Evolutionary conservation across 768 basidiomycete genomes (phyloP).

Genomic region (Ramaria rubella): DNA sequence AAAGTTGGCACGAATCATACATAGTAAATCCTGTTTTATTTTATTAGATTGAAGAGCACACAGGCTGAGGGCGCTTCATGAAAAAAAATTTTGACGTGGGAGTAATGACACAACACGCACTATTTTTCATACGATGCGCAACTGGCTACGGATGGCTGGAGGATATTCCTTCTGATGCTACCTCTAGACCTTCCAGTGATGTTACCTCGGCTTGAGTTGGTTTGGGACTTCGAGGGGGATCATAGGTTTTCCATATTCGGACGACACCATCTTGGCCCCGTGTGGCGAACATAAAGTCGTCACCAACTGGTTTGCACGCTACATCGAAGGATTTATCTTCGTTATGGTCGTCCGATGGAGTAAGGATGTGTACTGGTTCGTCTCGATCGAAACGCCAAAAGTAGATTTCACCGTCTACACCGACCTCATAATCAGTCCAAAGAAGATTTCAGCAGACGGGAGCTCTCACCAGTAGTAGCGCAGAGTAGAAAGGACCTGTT

Average conservation of each 20-base stretch:
- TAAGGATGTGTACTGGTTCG: neutral
- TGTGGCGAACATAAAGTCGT: constrained; percentile 2
- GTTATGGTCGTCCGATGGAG: neutral
- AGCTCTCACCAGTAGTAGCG: neutral
- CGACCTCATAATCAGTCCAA: neutral
- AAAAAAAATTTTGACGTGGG: too few relatives aligned
- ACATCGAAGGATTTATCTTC: neutral
- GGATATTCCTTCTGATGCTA: too few relatives aligned
- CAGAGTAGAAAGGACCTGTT: neutral
- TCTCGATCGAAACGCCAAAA: neutral
- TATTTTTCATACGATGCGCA: too few relatives aligned
- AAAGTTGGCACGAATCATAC: too few relatives aligned
- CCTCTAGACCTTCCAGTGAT: too few relatives aligned
- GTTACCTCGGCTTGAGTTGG: too few relatives aligned
- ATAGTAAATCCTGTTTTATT: too few relatives aligned
- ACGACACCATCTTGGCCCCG: neutral
- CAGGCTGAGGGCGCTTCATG: too few relatives aligned
- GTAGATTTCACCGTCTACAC: neutral
- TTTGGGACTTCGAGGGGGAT: too few relatives aligned
- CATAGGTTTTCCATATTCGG: constrained; percentile 1
- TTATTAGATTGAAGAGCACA: too few relatives aligned
- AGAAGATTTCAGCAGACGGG: neutral
- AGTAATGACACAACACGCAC: too few relatives aligned
- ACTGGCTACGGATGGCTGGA: too few relatives aligned
- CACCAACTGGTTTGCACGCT: neutral